Percentiles rank a stretch among this genome's conserved stretches.
Conservation (phyloP, 176 grass and related monocot species). For the Cymbopogon citratus region DNA sequence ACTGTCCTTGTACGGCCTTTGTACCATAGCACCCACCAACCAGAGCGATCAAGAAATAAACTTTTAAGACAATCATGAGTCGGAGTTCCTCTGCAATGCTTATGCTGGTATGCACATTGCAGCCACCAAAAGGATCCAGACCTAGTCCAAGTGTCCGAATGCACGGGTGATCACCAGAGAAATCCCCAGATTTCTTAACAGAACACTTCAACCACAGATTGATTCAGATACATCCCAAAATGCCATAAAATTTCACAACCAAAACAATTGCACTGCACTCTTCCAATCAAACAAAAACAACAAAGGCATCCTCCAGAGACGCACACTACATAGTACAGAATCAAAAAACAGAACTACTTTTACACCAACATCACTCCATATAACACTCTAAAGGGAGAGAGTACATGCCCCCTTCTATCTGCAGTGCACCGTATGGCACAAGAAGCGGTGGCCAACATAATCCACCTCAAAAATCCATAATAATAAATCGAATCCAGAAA, state of each 20-base stretch:
- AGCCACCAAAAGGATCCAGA: not conserved
- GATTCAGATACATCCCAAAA: too few relatives aligned
- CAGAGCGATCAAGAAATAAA: constrained; percentile 2
- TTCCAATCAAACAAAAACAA: too few relatives aligned
- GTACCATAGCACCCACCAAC: not conserved
- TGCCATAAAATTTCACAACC: too few relatives aligned
- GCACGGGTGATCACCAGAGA: not conserved
- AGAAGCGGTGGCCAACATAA: not conserved
- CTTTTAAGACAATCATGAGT: not conserved
- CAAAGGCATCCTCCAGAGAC: too few relatives aligned
- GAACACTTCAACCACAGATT: too few relatives aligned
- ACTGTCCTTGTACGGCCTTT: not conserved
- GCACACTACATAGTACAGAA: too few relatives aligned
- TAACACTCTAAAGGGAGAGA: not conserved
- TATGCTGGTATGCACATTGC: not conserved
- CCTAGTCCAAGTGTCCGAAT: not conserved
- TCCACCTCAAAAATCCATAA: not conserved
- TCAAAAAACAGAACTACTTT: not conserved
- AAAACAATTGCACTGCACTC: too few relatives aligned
- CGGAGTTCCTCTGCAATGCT: not conserved
- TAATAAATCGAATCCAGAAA: not conserved
- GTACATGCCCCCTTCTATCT: not conserved
- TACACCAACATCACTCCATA: not conserved
- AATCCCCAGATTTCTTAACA: constrained; percentile 2
- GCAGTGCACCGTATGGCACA: not conserved